Percentiles rank a stretch among this genome's conserved stretches.
Conservation (phyloP, 2,329 filamentous ascomycete species). For the Davidsoniella virescens region DNA sequence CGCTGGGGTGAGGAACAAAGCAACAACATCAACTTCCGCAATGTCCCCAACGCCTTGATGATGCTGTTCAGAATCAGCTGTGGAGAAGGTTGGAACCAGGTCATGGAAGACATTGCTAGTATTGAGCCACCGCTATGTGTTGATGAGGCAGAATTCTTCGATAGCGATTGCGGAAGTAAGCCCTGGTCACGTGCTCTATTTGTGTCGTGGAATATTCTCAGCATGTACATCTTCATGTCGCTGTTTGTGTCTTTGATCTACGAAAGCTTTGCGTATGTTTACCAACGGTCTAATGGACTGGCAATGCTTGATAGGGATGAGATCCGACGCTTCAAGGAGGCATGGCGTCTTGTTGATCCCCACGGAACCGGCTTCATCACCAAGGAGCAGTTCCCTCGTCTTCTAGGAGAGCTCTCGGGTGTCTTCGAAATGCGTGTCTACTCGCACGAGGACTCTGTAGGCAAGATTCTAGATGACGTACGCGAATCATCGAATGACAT, state of each 20-base stretch:
- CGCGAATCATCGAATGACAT: conserved; percentile 37
- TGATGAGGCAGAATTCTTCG: conserved; percentile 52
- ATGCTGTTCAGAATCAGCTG: conserved; percentile 84
- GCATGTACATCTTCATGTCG: conserved; percentile 99
- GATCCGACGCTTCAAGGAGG: conserved; percentile 92
- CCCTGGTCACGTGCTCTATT: conserved; percentile 81
- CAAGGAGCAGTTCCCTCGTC: conserved; percentile 73
- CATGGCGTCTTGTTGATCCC: conserved; percentile 91
- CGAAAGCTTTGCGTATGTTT: conserved; percentile 98
- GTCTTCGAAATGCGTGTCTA: conserved; percentile 97
- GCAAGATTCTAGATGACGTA: conserved; percentile 74
- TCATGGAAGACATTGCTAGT: conserved; percentile 89
- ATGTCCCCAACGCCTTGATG: conserved; percentile 83
- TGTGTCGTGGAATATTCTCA: conserved; percentile 95
- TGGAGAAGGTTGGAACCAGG: conserved; percentile 88
- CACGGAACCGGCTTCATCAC: conserved; percentile 80
- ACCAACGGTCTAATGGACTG: conserved; percentile 87
- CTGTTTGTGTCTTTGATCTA: conserved; percentile 97
- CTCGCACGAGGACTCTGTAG: conserved; percentile 73
- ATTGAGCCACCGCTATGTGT: conserved; percentile 73
- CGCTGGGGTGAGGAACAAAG: conserved; percentile 60
- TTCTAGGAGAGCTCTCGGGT: conserved; percentile 83
- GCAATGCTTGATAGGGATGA: conserved; percentile 83
- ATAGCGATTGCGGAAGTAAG: conserved; percentile 83
- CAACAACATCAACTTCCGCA: conserved; percentile 80